Conservation (phyloP, 2,329 filamentous ascomycete species). For the Penicillium crustosum region DNA sequence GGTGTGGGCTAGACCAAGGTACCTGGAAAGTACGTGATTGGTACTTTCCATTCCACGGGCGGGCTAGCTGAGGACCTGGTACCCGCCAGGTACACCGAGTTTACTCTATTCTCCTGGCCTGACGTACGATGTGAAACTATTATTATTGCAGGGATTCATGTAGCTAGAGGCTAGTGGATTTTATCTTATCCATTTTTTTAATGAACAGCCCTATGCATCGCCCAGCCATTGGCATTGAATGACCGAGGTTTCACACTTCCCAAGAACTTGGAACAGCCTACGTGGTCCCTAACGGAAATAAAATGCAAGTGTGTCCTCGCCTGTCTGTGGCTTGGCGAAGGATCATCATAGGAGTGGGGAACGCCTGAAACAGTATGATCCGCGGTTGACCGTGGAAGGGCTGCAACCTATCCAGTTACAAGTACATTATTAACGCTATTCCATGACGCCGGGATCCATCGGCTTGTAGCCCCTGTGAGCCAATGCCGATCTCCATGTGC, state of each 20-base stretch:
- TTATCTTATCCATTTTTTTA: background rate
- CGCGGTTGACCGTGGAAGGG: constrained; percentile 15
- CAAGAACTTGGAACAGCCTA: constrained; percentile 1
- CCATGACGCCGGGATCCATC: constrained; percentile 18
- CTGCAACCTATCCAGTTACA: constrained; percentile 1
- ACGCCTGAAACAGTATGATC: constrained; percentile 29
- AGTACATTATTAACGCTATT: constrained; percentile 9
- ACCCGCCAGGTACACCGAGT: constrained; percentile 6
- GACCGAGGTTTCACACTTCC: background rate
- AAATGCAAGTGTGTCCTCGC: constrained; percentile 18
- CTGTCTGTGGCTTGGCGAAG: constrained; percentile 15
- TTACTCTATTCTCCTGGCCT: background rate
- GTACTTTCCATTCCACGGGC: constrained; percentile 11
- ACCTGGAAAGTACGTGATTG: constrained; percentile 10
- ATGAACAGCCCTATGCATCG: background rate
- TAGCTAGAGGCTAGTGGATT: background rate
- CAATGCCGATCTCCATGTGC: constrained; percentile 3
- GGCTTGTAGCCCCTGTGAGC: constrained; percentile 1
- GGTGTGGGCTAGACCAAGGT: constrained; percentile 15
- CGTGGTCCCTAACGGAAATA: constrained; percentile 5
- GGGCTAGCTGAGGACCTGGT: constrained; percentile 4
- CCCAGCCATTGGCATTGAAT: background rate
- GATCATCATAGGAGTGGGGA: constrained; percentile 24
- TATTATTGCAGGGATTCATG: background rate
- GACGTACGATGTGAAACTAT: background rate